Evolutionary conservation across 164 flowering plant genomes (phyloP), one percentile per base, ranked within the genome.

Genomic region (Malania oleifera): DNA sequence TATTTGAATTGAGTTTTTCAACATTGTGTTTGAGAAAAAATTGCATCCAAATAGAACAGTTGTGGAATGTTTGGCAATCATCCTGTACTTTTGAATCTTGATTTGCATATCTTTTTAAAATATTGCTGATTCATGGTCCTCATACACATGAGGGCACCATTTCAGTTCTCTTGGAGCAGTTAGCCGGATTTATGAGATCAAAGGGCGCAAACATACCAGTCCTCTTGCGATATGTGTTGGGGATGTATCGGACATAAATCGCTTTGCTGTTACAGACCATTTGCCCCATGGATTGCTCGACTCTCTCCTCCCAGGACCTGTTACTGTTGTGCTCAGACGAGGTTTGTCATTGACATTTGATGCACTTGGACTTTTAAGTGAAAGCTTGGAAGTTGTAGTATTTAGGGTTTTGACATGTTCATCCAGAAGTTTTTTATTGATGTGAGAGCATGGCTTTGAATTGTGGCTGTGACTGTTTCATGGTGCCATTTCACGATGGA

Each of bases 171-270:
- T 68, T 29, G 99, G 82, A 67, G 99, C 99, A 38, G 96, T 95
- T 35, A 67, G 82, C 56, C 65, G 84, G 69, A 84, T 91, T 35
- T 88, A 91, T 69, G 93, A 91, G 73, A 91, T 95, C 59, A 95
- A 95, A 75, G 99, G 99, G 52, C 96, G 97, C 22, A 80, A 81
- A 61, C 73, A 69, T 51, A 86, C 96, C n/a, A 86, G 88, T 45
- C 97, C 99, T 51, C 81, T 95, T 17, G 97, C 96, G 25, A 87
- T 95, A 56, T 88, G 95, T 67, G 97, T 91, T 59, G 99, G 86
- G 18, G 92, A 90, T 74, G 96, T 86, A 17, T 61, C 68, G 24
- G 96, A 91, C 64, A 86, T 91, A 60, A 53, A 60, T 17, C 82
- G 81, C 5, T 85, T 82, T 75, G 95, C 96, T 34, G 75, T 69